Conservation (phyloP, 768 basidiomycete genomes). For the Pleurotus citrinopileatus region DNA sequence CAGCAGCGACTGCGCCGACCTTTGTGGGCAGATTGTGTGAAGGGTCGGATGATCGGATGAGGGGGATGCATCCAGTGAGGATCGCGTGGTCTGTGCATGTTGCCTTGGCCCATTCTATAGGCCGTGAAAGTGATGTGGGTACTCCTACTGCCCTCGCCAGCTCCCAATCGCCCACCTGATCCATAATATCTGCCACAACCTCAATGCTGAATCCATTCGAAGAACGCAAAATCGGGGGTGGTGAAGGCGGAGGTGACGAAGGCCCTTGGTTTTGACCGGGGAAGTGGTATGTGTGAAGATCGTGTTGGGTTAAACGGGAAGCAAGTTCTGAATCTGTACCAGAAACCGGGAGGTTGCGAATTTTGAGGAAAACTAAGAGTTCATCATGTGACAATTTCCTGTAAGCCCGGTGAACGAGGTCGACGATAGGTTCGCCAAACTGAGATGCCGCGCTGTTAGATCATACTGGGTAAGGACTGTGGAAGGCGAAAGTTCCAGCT, state of each 20-base stretch:
- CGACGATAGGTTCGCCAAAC: slow-evolving; percentile 33
- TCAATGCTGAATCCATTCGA: slow-evolving; percentile 71
- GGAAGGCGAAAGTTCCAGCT: slow-evolving; percentile 15
- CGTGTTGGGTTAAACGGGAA: slow-evolving; percentile 69
- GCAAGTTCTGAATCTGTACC: slow-evolving; percentile 67
- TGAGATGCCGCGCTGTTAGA: slow-evolving; percentile 21
- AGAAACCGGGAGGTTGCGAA: slow-evolving; percentile 63
- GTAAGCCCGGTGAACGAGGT: slow-evolving; percentile 66
- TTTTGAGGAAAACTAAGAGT: slow-evolving; percentile 72
- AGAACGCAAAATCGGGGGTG: slow-evolving; percentile 24
- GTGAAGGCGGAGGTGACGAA: slow-evolving; percentile 26
- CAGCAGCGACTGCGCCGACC: slow-evolving; percentile 60
- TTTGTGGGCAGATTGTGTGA: slow-evolving; percentile 58
- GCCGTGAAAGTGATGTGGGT: slow-evolving; percentile 63
- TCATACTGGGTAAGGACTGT: slow-evolving; percentile 2
- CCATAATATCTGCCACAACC: slow-evolving; percentile 72
- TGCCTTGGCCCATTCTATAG: slow-evolving; percentile 71
- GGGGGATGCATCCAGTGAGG: slow-evolving; percentile 57
- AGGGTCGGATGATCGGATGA: slow-evolving; percentile 61
- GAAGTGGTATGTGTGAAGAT: slow-evolving; percentile 71
- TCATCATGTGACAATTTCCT: slow-evolving; percentile 63
- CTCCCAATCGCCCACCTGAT: slow-evolving; percentile 83
- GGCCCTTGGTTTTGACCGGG: slow-evolving; percentile 29
- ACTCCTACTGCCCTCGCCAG: slow-evolving; percentile 74
- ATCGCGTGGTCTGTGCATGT: slow-evolving; percentile 69